A percentile compares a stretch with the other conserved stretches of the same genome.
Evolutionary conservation across 2,329 filamentous ascomycete species (phyloP).

Genomic region (Nigrograna mackinnonii): DNA sequence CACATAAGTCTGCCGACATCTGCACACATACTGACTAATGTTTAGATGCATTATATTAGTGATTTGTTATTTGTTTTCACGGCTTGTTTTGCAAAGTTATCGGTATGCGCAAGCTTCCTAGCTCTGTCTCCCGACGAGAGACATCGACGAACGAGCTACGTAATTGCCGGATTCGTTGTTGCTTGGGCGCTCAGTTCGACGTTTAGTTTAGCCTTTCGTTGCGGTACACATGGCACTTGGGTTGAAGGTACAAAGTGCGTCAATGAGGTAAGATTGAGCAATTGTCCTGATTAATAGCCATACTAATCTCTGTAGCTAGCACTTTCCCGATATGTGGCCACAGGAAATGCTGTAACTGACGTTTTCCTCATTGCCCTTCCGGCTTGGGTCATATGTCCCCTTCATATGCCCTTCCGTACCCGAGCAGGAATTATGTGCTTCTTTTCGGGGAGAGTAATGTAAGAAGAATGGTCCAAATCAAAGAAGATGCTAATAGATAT

Average conservation of each 20-base stretch:
- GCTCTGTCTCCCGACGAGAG: conserved; percentile 9
- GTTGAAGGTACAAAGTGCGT: not conserved
- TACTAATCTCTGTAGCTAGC: not conserved
- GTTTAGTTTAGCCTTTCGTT: conserved; percentile 1
- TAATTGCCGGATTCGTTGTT: not conserved
- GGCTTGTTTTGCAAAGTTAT: conserved; percentile 15
- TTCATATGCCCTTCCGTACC: conserved; percentile 2
- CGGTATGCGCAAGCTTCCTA: conserved; percentile 11
- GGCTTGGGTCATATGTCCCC: not conserved
- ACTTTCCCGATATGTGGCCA: not conserved
- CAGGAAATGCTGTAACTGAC: conserved; percentile 1
- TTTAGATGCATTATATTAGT: conserved; percentile 12
- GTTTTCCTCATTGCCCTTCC: conserved; percentile 1
- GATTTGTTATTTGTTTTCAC: conserved; percentile 11
- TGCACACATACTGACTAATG: too few relatives aligned
- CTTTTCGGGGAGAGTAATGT: conserved; percentile 2
- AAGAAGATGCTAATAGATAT: not conserved
- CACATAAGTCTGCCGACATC: too few relatives aligned
- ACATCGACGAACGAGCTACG: not conserved
- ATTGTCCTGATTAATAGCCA: not conserved
- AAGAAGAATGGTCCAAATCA: not conserved
- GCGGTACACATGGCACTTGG: conserved; percentile 1
- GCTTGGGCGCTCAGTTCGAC: conserved; percentile 1
- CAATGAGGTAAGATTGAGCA: not conserved
- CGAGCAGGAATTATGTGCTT: not conserved